phyloP scores from a whole-genome alignment of 1,284 basidiomycete species.

The Puccinia horiana region DNA sequence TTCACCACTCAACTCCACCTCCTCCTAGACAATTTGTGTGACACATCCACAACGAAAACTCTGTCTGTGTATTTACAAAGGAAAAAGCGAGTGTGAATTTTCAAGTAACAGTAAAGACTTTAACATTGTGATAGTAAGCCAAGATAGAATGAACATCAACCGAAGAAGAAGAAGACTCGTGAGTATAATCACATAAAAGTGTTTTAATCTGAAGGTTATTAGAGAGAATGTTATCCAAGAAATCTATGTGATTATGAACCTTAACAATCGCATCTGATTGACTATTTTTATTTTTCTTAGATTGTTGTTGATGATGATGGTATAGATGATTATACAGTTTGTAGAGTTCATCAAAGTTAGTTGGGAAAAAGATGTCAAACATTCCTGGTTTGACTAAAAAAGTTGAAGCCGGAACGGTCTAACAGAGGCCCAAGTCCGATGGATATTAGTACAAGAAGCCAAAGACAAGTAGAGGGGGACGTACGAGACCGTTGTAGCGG shows the following conservation, averaged over 20 bases:
- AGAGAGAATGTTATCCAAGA: too few relatives aligned
- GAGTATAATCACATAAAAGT: too few relatives aligned
- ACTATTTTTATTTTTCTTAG: too few relatives aligned
- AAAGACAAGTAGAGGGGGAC: slow-evolving; percentile 41
- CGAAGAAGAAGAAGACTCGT: too few relatives aligned
- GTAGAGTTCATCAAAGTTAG: slow-evolving; percentile 75
- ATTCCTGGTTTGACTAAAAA: slow-evolving; percentile 91
- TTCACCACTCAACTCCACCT: too few relatives aligned
- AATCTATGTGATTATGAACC: too few relatives aligned
- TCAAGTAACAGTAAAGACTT: not conserved
- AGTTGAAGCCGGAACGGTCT: slow-evolving; percentile 76
- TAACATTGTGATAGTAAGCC: not conserved
- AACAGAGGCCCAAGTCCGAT: not conserved
- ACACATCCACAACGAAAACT: too few relatives aligned
- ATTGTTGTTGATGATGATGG: slow-evolving; percentile 66
- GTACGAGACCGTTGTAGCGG: slow-evolving; percentile 74
- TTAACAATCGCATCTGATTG: too few relatives aligned
- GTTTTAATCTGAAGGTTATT: too few relatives aligned
- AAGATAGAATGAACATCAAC: not conserved
- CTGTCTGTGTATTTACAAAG: not conserved
- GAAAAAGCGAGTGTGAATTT: not conserved
- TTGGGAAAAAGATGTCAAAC: slow-evolving; percentile 99
- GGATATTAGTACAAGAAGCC: not conserved
- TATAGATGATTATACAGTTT: slow-evolving; percentile 53
- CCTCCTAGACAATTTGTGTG: too few relatives aligned